Base-by-base conservation (phyloP, 805 yeast species). In the Lachancea mirantina region DNA sequence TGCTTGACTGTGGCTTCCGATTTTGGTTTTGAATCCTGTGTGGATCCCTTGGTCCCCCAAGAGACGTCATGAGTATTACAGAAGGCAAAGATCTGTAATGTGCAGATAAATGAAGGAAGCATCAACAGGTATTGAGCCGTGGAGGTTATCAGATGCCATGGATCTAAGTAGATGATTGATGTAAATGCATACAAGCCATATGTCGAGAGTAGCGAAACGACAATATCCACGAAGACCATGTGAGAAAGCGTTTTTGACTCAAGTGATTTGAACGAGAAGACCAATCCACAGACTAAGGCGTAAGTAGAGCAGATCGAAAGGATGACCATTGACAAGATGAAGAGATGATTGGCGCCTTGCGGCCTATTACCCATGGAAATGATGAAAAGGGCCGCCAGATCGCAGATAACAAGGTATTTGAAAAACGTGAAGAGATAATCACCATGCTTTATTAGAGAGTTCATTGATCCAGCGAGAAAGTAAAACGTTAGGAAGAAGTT, bases 11-110 rank as follows among this genome's bases (percentile, higher is more conserved):
- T 82, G 30, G 94, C 94, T 27, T 83, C 78, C 29, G 94, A 88
- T 22, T 79, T 65, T 40, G 74, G 80, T 42, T 74, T 74, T 13
- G 75, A 72, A 28, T 76, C 80, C 39, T 72, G 74, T 42, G 79
- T 82, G 40, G 88, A 96, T 45, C 98, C 98, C 56, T 89, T 89
- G 2, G 98, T 89, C 61, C 98, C 98, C 98, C 98, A 89, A 0
- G 96, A 83, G 31, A 92, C 95, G 66, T 89, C 98, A 61, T 89
- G 97, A 3, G 96, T 89, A 57, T 89, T 89, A 65, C 98, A 89
- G 61, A 89, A 87, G 1, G 98, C 96, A 63, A 87, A 89, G 38
- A 92, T 87, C 61, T 89, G 96, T 36, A 89, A 65, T 2, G 95
- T 79, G 62, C 95, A 84, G 4, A 94, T 82, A 56, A 87, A 89